Conservation (phyloP, 2,329 filamentous ascomycete species). For the Didymella glomerata region DNA sequence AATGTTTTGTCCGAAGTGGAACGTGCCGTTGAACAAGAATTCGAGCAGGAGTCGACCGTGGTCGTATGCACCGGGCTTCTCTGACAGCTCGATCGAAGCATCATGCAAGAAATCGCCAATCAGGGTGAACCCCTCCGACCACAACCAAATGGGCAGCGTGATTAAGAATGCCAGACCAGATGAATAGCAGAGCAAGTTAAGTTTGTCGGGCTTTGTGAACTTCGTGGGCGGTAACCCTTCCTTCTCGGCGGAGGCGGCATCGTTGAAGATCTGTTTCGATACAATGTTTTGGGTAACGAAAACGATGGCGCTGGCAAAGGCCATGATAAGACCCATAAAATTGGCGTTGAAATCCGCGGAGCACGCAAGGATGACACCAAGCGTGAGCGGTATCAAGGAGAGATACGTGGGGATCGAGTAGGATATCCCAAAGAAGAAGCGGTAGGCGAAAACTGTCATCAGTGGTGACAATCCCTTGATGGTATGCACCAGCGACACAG, state of each 20-base stretch:
- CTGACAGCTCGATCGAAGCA: constrained; percentile 78
- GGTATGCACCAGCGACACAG: constrained; percentile 95
- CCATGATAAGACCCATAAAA: constrained; percentile 86
- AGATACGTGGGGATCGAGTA: constrained; percentile 82
- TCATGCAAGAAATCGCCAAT: constrained; percentile 81
- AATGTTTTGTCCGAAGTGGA: constrained; percentile 96
- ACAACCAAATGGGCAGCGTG: constrained; percentile 91
- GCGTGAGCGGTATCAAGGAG: constrained; percentile 83
- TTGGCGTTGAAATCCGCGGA: constrained; percentile 91
- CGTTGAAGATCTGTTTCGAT: constrained; percentile 97
- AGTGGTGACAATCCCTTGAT: constrained; percentile 97
- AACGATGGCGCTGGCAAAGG: constrained; percentile 87
- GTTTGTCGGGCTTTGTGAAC: constrained; percentile 88
- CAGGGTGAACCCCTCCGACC: constrained; percentile 83
- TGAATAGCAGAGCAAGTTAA: constrained; percentile 97
- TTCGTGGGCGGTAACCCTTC: constrained; percentile 67
- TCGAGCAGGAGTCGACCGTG: constrained; percentile 74
- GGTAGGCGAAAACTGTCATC: constrained; percentile 93
- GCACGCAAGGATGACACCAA: constrained; percentile 96
- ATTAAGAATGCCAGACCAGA: constrained; percentile 89
- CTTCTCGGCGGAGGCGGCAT: constrained; percentile 83
- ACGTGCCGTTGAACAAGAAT: constrained; percentile 95
- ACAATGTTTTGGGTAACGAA: constrained; percentile 99
- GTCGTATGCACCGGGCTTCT: constrained; percentile 76
- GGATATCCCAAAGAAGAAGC: constrained; percentile 84